Conservation (phyloP, 108 stramenopile species). For the Parietichytrium sp. region DNA sequence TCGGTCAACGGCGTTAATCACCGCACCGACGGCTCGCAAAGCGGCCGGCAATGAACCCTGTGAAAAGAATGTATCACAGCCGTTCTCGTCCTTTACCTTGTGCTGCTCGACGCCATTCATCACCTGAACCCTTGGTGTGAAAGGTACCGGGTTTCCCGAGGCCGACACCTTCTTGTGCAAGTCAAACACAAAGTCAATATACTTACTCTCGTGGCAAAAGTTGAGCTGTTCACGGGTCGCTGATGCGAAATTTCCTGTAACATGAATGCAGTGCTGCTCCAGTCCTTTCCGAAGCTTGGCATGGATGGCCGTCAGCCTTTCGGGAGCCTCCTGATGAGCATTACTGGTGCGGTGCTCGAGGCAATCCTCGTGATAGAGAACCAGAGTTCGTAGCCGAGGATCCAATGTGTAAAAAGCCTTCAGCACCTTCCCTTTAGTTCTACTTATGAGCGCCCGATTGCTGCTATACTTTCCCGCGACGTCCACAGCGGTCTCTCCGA, state of each 20-base stretch:
- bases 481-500: neutral
- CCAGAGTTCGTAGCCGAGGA: neutral
- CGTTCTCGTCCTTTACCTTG: conserved; percentile 32
- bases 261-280: neutral
- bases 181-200: conserved; percentile 24
- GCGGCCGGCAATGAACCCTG: conserved; percentile 66
- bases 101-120: conserved; percentile 11
- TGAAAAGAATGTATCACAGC: conserved; percentile 58
- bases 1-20: conserved; percentile 56
- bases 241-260: neutral
- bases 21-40: conserved; percentile 71
- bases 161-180: neutral
- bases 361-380: neutral
- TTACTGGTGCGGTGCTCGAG: neutral
- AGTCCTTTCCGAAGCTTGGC: conserved; percentile 9
- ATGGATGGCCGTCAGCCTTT: neutral
- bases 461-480: neutral
- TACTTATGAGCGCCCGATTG: neutral
- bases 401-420: neutral
- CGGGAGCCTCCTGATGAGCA: conserved; percentile 33
- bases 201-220: conserved; percentile 5
- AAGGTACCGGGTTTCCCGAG: neutral
- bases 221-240: neutral
- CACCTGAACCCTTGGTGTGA: conserved; percentile 25
- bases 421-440: neutral